Evolutionary conservation across 2,329 filamentous ascomycete species (phyloP).

Genomic region (Macrophomina pseudophaseolina): DNA sequence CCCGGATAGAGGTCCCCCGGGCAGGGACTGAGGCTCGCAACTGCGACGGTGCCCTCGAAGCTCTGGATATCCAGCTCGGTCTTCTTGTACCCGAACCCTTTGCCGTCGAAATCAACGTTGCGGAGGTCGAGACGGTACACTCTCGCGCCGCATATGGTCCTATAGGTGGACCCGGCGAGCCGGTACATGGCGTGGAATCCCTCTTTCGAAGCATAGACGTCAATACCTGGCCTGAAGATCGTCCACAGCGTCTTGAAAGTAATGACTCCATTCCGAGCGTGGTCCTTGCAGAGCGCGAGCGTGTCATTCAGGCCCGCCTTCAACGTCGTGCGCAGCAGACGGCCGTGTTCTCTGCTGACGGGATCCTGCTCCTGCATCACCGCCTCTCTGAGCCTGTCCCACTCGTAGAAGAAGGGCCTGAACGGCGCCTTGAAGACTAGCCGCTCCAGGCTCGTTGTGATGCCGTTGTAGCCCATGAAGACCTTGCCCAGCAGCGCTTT

Average conservation of each 20-base stretch:
- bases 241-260: conserved; percentile 52
- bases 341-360: conserved; percentile 44
- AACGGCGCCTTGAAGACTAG: conserved; percentile 43
- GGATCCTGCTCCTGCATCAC: conserved; percentile 34
- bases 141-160: conserved; percentile 40
- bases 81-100: conserved; percentile 37
- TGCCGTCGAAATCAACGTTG: conserved; percentile 45
- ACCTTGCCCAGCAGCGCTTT: conserved; percentile 38
- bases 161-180: conserved; percentile 36
- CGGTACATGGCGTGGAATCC: conserved; percentile 41
- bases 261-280: conserved; percentile 46
- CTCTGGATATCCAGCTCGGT: conserved; percentile 35
- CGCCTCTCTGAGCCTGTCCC: conserved; percentile 35
- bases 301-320: conserved; percentile 48
- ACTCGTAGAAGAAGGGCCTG: conserved; percentile 43
- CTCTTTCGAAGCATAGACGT: conserved; percentile 41
- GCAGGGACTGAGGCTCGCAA: conserved; percentile 48
- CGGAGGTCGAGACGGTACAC: conserved; percentile 45
- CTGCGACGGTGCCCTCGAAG: conserved; percentile 49
- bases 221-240: conserved; percentile 46
- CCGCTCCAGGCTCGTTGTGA: conserved; percentile 39
- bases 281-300: conserved; percentile 47
- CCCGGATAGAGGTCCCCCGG: conserved; percentile 53
- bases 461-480: conserved; percentile 39
- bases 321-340: conserved; percentile 45